Percentiles rank a stretch among this genome's conserved stretches.
Conservation (phyloP, 352 stramenopile genomes). For the Pythium dissimile region DNA sequence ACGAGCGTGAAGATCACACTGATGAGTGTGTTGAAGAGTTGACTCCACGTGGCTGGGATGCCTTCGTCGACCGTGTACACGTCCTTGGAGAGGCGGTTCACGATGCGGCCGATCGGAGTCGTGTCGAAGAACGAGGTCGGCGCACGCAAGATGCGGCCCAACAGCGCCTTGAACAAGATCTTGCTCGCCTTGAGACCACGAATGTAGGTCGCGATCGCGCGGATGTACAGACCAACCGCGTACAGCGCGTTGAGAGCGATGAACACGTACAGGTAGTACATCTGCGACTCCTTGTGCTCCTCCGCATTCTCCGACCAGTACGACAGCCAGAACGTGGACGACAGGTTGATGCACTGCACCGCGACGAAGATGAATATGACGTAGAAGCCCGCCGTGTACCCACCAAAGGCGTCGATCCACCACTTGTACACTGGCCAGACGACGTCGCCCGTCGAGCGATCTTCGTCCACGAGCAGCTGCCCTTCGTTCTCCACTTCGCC, state of each 20-base stretch:
- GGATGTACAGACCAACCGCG: constrained; percentile 60
- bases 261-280: constrained; percentile 87
- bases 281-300: constrained; percentile 34
- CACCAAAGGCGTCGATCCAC: constrained; percentile 64
- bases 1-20: constrained; percentile 66
- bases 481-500: constrained; percentile 27
- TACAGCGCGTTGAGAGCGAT: constrained; percentile 63
- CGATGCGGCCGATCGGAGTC: constrained; percentile 69
- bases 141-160: constrained; percentile 89
- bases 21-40: constrained; percentile 30
- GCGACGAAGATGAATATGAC: constrained; percentile 45
- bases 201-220: constrained; percentile 54
- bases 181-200: constrained; percentile 47
- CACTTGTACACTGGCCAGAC: constrained; percentile 59
- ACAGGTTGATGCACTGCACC: constrained; percentile 51
- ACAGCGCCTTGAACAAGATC: constrained; percentile 56
- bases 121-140: constrained; percentile 79
- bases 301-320: constrained; percentile 80
- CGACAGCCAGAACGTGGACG: constrained; percentile 88
- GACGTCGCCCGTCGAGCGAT: constrained; percentile 59
- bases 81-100: constrained; percentile 82
- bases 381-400: constrained; percentile 36
- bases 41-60: constrained; percentile 52
- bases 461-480: constrained; percentile 64
- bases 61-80: constrained; percentile 71